These are phyloP conservation scores for Tagetes patula DNA, from an alignment of 129 eudicot species.

Conservation along the genomic window DNA sequence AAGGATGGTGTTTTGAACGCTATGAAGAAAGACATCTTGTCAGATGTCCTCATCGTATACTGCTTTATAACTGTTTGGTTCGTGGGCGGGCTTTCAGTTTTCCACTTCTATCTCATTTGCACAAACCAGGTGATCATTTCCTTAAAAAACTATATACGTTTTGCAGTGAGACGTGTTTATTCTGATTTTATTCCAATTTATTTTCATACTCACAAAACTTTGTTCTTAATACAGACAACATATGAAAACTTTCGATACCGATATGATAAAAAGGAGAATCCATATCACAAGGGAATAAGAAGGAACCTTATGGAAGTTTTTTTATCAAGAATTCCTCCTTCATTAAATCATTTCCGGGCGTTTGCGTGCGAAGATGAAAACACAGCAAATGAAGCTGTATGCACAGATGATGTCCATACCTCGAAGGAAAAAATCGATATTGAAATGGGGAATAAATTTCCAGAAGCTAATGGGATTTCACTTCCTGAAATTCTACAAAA, in stretches of 20 bases:
- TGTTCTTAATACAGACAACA: constrained; percentile 61
- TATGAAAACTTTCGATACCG: constrained; percentile 86
- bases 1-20: constrained; percentile 50
- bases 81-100: constrained; percentile 84
- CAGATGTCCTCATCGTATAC: constrained; percentile 84
- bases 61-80: constrained; percentile 94
- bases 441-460: constrained; percentile 58
- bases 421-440: constrained; percentile 77
- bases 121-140: constrained; percentile 79
- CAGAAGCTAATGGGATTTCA: constrained; percentile 50
- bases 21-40: constrained; percentile 53
- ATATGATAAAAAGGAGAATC: constrained; percentile 86
- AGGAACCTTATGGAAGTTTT: constrained; percentile 69
- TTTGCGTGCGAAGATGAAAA: constrained; percentile 54
- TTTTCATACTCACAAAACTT: constrained; percentile 17
- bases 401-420: constrained; percentile 34
- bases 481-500: constrained; percentile 82
- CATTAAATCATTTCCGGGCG: constrained; percentile 60
- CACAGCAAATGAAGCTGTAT: constrained; percentile 29
- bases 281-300: constrained; percentile 71
- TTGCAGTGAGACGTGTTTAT: background rate
- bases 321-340: constrained; percentile 64
- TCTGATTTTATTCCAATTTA: background rate
- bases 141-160: background rate
- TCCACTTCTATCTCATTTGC: constrained; percentile 85